Conservation (phyloP, 768 basidiomycete species). For the Leucogyrophana mollusca region DNA sequence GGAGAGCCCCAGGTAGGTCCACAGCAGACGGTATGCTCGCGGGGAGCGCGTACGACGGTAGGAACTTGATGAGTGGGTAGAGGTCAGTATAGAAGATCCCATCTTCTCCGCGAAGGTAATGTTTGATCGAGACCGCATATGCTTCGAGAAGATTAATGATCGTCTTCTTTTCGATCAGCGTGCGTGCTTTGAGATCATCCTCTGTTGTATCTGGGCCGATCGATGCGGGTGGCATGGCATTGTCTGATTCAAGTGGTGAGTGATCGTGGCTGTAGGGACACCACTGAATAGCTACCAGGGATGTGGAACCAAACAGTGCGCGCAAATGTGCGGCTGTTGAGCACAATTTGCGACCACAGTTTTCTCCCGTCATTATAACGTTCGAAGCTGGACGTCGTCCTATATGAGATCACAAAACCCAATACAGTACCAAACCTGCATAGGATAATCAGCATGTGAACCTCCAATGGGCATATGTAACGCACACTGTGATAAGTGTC, state of each 20-base stretch:
- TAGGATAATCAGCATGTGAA: slow-evolving; percentile 26
- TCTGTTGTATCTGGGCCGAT: slow-evolving; percentile 11
- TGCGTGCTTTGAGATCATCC: slow-evolving; percentile 42
- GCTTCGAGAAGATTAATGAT: slow-evolving; percentile 67
- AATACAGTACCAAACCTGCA: slow-evolving; percentile 57
- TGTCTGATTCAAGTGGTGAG: slow-evolving; percentile 14
- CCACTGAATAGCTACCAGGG: no score
- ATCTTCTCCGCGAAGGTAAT: slow-evolving; percentile 62
- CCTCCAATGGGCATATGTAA: slow-evolving; percentile 3
- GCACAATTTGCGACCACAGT: slow-evolving; percentile 68
- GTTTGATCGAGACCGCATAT: slow-evolving; percentile 64
- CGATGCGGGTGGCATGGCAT: slow-evolving; percentile 17
- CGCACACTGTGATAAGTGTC: slow-evolving; percentile 71
- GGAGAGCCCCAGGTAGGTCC: slow-evolving; percentile 20
- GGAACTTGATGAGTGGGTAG: slow-evolving; percentile 68
- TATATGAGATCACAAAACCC: slow-evolving; percentile 72
- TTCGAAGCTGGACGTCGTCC: slow-evolving; percentile 72
- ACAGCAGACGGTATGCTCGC: slow-evolving; percentile 42
- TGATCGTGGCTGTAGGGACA: not conserved
- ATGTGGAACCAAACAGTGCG: slow-evolving; percentile 70
- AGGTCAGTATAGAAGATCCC: slow-evolving; percentile 42
- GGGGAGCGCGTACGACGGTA: slow-evolving; percentile 64
- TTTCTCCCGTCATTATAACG: slow-evolving; percentile 74
- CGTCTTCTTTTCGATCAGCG: slow-evolving; percentile 66
- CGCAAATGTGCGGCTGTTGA: slow-evolving; percentile 53